phyloP scores from a whole-genome alignment of 805 yeast species.

The Dipodascus albidus region DNA sequence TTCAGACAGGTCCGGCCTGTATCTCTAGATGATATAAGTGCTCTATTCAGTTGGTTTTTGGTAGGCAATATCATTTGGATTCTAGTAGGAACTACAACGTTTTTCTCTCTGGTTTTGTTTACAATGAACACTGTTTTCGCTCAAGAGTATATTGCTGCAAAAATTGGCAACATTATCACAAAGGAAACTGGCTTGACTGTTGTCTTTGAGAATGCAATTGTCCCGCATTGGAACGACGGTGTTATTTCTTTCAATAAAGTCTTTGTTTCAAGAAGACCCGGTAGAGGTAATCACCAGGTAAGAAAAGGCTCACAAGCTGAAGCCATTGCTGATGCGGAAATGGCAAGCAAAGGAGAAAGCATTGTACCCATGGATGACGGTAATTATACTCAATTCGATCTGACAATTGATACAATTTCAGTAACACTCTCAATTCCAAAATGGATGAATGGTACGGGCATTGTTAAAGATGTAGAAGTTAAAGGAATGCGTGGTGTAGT shows the following conservation, averaged over 20 bases:
- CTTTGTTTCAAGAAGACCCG: conserved; percentile 76
- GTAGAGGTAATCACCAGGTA: conserved; percentile 33
- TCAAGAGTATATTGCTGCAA: conserved; percentile 74
- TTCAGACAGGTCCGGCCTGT: conserved; percentile 72
- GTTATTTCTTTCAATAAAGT: conserved; percentile 76
- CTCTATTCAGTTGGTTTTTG: conserved; percentile 83
- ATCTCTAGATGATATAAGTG: conserved; percentile 85
- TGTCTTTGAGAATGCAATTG: conserved; percentile 85
- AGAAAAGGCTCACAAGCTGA: conserved; percentile 63
- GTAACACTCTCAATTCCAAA: conserved; percentile 70
- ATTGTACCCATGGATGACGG: conserved; percentile 57
- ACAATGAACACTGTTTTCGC: conserved; percentile 78
- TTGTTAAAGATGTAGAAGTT: conserved; percentile 66
- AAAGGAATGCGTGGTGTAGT: conserved; percentile 86
- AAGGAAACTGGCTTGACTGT: conserved; percentile 73
- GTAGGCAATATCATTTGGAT: conserved; percentile 77
- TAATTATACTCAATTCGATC: conserved; percentile 89
- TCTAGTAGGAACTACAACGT: conserved; percentile 84
- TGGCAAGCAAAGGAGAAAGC: conserved; percentile 11
- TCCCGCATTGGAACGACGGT: conserved; percentile 88
- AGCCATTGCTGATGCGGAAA: conserved; percentile 49
- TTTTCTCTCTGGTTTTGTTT: conserved; percentile 67
- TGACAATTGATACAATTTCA: conserved; percentile 76
- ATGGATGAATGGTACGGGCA: conserved; percentile 87
- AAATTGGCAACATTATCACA: conserved; percentile 74